A percentile compares a stretch with the other conserved stretches of the same genome.
Evolutionary conservation across 805 yeast genomes (phyloP).

Genomic region (Blastobotrys attinorum): DNA sequence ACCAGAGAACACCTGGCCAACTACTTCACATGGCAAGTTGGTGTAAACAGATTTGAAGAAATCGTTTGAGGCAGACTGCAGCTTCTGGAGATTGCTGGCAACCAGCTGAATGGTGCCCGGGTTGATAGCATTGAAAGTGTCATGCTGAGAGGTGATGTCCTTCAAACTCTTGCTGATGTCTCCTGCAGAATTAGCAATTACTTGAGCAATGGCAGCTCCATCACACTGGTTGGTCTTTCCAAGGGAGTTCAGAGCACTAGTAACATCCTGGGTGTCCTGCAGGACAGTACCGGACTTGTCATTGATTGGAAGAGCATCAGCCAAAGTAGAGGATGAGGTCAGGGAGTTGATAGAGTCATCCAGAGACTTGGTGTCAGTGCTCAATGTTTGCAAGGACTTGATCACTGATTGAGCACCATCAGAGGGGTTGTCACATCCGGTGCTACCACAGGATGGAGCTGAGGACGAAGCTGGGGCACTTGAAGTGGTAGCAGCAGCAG

Average conservation of each 20-base stretch:
- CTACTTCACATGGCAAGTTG: neutral
- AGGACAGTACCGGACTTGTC: conserved; percentile 1
- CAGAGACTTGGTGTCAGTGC: neutral
- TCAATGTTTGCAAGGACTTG: neutral
- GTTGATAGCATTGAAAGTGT: neutral
- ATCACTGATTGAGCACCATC: neutral
- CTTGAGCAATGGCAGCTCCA: neutral
- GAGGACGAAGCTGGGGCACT: neutral
- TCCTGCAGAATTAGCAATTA: neutral
- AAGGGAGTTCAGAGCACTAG: neutral
- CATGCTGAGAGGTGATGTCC: neutral
- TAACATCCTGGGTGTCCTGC: neutral
- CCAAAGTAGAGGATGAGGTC: neutral
- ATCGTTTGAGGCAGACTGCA: conserved; percentile 1
- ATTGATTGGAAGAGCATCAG: conserved; percentile 1
- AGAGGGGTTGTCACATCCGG: neutral
- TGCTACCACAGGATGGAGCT: neutral
- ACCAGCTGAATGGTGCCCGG: neutral
- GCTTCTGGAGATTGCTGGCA: neutral
- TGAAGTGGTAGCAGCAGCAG: neutral
- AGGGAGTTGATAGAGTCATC: neutral
- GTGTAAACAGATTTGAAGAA: neutral
- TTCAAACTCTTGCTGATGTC: neutral
- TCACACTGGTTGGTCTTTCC: neutral
- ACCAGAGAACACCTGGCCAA: neutral